A percentile compares a stretch with the other conserved stretches of the same genome.
These are phyloP conservation scores for Penicillium argentinense DNA, from an alignment of 495 filamentous ascomycete species.

Conservation along the genomic window DNA sequence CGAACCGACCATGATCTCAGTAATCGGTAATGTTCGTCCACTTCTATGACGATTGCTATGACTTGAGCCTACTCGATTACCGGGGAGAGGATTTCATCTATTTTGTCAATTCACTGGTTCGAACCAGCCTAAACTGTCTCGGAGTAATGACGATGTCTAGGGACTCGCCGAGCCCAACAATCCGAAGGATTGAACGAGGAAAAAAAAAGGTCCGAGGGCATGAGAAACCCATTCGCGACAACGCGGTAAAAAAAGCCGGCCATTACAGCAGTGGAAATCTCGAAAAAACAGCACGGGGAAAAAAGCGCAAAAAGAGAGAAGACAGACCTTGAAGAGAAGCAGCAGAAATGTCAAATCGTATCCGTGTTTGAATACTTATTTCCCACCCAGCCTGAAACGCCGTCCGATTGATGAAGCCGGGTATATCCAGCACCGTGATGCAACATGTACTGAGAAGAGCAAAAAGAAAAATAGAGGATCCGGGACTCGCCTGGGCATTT, in stretches of 20 bases:
- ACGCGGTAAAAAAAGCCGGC: conserved; percentile 15
- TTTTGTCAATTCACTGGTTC: conserved; percentile 20
- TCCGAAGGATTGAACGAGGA: too few species aligned
- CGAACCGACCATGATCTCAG: too few species aligned
- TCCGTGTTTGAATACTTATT: conserved; percentile 29
- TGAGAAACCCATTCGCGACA: not conserved
- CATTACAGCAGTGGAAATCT: conserved; percentile 32
- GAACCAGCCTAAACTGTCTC: not conserved
- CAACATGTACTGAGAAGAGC: conserved; percentile 49
- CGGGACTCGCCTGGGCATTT: not conserved
- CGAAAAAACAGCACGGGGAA: conserved; percentile 11
- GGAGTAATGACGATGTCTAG: not conserved
- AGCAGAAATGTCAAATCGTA: conserved; percentile 23
- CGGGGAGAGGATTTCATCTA: too few species aligned
- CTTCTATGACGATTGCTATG: too few species aligned
- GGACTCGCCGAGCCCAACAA: not conserved
- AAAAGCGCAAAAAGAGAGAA: conserved; percentile 15
- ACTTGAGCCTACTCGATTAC: too few species aligned
- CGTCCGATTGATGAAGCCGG: conserved; percentile 50
- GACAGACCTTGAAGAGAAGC: conserved; percentile 19
- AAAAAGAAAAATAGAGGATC: conserved; percentile 17
- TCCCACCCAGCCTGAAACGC: conserved; percentile 38
- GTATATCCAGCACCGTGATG: conserved; percentile 58
- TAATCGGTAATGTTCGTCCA: too few species aligned
- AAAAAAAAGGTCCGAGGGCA: not conserved